These are phyloP conservation scores for Alternaria infectoria DNA, from an alignment of 2,329 filamentous ascomycete genomes.

Conservation along the genomic window DNA sequence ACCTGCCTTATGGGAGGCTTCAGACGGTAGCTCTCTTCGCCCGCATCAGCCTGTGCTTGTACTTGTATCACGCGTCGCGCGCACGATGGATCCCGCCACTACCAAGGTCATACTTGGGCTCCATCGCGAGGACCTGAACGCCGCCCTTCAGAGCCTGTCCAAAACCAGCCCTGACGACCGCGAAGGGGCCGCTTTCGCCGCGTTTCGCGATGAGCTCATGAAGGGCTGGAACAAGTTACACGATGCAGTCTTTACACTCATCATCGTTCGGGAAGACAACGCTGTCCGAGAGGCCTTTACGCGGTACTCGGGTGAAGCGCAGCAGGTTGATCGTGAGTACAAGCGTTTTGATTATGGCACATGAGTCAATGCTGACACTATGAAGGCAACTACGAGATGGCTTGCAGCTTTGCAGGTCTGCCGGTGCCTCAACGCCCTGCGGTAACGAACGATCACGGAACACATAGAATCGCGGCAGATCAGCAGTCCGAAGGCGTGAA, in stretches of 20 bases:
- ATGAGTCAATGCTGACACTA: background rate
- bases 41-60: background rate
- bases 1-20: too few species aligned
- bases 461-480: too few species aligned
- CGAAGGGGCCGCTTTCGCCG: background rate
- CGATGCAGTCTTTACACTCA: background rate
- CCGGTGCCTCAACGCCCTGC: background rate
- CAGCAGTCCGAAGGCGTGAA: too few species aligned
- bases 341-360: background rate
- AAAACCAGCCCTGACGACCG: too few species aligned
- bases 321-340: background rate
- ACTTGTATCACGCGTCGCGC: background rate
- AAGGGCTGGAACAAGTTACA: background rate
- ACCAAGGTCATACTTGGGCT: slow-evolving; percentile 1
- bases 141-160: background rate
- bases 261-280: background rate
- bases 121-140: slow-evolving; percentile 14
- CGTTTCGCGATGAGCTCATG: background rate
- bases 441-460: background rate
- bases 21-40: too few species aligned
- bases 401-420: slow-evolving; percentile 9
- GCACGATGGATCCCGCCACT: slow-evolving; percentile 3
- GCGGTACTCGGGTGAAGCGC: background rate
- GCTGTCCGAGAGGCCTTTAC: background rate
- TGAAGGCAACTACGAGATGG: slow-evolving; percentile 18